Evolutionary conservation across 441 rosid genomes (phyloP).

Genomic region (Aquilaria agallochum): DNA sequence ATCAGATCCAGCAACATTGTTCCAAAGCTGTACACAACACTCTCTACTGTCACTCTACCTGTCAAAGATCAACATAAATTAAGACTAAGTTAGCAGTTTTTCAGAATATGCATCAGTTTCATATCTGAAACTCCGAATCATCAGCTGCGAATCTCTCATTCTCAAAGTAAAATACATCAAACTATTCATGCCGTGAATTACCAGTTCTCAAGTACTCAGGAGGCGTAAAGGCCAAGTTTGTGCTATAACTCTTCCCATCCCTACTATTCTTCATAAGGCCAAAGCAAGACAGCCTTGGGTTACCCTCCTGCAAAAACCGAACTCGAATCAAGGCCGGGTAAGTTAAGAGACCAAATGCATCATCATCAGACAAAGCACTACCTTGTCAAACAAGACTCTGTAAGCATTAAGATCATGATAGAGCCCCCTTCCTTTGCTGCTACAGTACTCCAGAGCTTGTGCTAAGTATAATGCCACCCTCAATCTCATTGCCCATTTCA

Average conservation of each 20-base stretch:
- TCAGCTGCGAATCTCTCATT: not conserved
- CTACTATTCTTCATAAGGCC: constrained; percentile 98
- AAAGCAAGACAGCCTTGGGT: constrained; percentile 93
- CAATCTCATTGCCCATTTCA: constrained; percentile 62
- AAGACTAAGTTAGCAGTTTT: not conserved
- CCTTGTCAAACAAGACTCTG: constrained; percentile 72
- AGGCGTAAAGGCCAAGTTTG: constrained; percentile 96
- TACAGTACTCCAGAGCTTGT: constrained; percentile 52
- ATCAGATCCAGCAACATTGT: constrained; percentile 72
- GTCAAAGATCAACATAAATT: constrained; percentile 19
- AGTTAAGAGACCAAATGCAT: constrained; percentile 7
- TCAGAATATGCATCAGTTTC: not conserved
- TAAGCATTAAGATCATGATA: constrained; percentile 81
- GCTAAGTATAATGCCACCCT: constrained; percentile 57
- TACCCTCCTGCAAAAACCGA: constrained; percentile 57
- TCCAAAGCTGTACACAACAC: constrained; percentile 76
- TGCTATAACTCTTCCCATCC: constrained; percentile 96
- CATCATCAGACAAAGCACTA: constrained; percentile 11
- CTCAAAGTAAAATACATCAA: not conserved
- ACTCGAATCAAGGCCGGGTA: not conserved
- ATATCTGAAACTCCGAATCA: not conserved
- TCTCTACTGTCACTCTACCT: constrained; percentile 75
- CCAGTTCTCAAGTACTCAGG: constrained; percentile 96
- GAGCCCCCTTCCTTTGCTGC: constrained; percentile 54
- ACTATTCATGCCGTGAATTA: constrained; percentile 10